Base-by-base conservation (phyloP, 2,329 filamentous ascomycete genomes). In the Cytospora piceae region DNA sequence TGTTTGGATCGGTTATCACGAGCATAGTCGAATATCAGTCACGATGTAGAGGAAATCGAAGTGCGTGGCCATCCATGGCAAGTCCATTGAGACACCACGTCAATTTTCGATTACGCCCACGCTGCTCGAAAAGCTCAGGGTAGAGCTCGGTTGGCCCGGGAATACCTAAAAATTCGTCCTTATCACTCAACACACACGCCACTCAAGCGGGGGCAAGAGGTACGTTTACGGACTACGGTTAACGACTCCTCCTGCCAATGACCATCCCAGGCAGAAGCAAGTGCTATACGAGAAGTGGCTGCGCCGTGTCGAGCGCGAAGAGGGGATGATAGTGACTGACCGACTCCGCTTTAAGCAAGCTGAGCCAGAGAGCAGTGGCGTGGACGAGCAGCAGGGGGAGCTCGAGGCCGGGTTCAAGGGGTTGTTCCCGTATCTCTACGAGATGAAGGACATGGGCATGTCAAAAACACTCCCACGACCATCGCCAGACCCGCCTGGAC, bases 31-130 rank as follows among this genome's bases (percentile, higher is more conserved):
- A 4, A 76, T 76, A 37, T 77, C 73, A 24, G 84, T 86, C 67
- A 77, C 77, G 15, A 77, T 77, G 49, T 85, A 82, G 78, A 76
- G 76, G 27, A 77, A 77, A 24, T 79, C 80, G 56, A 79, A 77
- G 37, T 85, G 80, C 64, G 73, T 86, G 11, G 77, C 86, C 4
- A 83, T 86, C 67, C 86, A 86, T 70, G 81, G 83, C 62, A 78
- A 81, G 17, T 77, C 80, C 1, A 72, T 83, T 15, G 82, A 85
- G 61, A 81, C 78, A 56, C 70, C 79, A 0, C 82, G 81, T 78
- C 83, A 85, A 65, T 84, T 83, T 49, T 83, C 83, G 0, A 72
- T 79, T 2, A 83, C 83, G 3, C 77, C 79, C 17, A 73, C 78
- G 0, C 70, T 87, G 2, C 72, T 79, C 24, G 72, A 77, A 49